Percentiles rank a stretch among this genome's conserved stretches.
Conservation (phyloP, 768 basidiomycete species). For the Lactarius sanguifluus region DNA sequence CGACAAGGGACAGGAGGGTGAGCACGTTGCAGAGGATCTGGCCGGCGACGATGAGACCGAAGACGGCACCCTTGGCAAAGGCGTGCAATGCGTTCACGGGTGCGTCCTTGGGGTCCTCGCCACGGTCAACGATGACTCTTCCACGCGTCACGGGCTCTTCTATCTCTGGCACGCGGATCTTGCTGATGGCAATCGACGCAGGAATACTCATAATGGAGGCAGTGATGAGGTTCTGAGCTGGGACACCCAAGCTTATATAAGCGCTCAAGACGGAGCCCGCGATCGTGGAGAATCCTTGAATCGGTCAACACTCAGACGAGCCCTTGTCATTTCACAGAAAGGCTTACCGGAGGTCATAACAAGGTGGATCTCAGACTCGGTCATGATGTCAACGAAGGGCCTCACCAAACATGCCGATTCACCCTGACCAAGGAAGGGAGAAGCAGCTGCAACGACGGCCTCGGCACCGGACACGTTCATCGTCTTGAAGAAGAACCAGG, state of each 20-base stretch:
- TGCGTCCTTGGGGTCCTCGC: constrained; percentile 49
- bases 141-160: constrained; percentile 89
- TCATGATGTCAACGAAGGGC: constrained; percentile 84
- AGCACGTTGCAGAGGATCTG: constrained; percentile 88
- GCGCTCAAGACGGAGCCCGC: constrained; percentile 87
- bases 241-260: constrained; percentile 78
- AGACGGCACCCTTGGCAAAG: constrained; percentile 80
- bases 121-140: constrained; percentile 75
- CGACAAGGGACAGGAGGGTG: constrained; percentile 80
- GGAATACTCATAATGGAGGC: constrained; percentile 95
- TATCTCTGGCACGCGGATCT: constrained; percentile 79
- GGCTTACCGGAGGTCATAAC: constrained; percentile 78
- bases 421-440: constrained; percentile 92
- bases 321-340: neutral
- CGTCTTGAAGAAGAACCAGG: constrained; percentile 92
- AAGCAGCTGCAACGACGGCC: constrained; percentile 88
- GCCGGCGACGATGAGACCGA: constrained; percentile 84
- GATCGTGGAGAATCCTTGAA: constrained; percentile 78
- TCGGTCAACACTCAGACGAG: neutral
- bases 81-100: constrained; percentile 86
- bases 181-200: constrained; percentile 89
- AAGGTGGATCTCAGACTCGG: constrained; percentile 81
- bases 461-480: constrained; percentile 94
- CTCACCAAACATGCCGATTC: constrained; percentile 85
- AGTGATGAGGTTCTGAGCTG: constrained; percentile 76